phyloP scores from a whole-genome alignment of 2,329 filamentous ascomycete species.

The Alternaria infectoria region DNA sequence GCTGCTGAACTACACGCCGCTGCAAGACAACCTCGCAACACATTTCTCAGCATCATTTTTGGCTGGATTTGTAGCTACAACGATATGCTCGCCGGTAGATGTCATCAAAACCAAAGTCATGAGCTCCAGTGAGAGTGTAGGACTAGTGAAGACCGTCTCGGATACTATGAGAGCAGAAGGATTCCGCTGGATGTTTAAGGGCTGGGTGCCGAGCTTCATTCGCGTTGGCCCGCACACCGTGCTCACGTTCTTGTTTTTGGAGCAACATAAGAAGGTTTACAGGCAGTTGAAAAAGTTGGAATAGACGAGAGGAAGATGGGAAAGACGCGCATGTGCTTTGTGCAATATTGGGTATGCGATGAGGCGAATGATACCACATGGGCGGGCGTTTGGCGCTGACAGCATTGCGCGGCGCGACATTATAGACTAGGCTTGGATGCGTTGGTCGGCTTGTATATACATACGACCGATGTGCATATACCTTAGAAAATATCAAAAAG shows the following conservation, averaged over 20 bases:
- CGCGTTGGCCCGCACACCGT: constrained; percentile 78
- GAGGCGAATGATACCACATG: constrained; percentile 12
- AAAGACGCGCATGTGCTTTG: neutral
- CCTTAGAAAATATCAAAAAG: neutral
- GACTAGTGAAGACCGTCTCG: constrained; percentile 65
- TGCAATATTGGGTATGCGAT: neutral
- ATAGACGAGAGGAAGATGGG: neutral
- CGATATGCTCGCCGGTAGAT: constrained; percentile 83
- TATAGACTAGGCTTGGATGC: neutral
- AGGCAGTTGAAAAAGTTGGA: constrained; percentile 42
- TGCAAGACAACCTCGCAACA: constrained; percentile 72
- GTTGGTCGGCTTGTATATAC: neutral
- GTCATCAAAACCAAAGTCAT: constrained; percentile 91
- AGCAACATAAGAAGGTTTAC: constrained; percentile 84
- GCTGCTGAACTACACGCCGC: constrained; percentile 69
- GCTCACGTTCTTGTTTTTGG: constrained; percentile 83
- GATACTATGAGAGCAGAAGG: constrained; percentile 76
- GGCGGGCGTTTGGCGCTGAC: constrained; percentile 9
- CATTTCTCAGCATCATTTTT: constrained; percentile 81
- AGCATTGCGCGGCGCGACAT: neutral
- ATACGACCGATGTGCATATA: neutral
- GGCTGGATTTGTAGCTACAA: constrained; percentile 83
- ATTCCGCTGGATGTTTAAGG: constrained; percentile 83
- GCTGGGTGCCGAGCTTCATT: constrained; percentile 82
- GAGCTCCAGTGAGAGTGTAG: constrained; percentile 65